Evolutionary conservation across 2,329 filamentous ascomycete genomes (phyloP).

Genomic region (Talaromyces verruculosus): DNA sequence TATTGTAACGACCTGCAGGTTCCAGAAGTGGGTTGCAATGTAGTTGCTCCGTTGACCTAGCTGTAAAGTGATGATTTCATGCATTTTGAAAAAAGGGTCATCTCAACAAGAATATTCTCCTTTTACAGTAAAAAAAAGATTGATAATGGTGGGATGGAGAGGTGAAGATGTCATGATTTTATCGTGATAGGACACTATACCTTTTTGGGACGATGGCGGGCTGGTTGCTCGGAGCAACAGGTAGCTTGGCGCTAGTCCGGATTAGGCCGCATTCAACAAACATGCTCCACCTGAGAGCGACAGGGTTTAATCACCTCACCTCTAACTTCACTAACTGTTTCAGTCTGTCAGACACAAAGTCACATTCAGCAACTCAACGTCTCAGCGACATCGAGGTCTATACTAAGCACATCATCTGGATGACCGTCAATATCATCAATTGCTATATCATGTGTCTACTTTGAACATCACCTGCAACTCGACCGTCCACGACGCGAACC

Average conservation of each 20-base stretch:
- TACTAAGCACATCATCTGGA: not conserved
- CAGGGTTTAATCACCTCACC: not conserved
- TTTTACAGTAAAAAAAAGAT: not conserved
- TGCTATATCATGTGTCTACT: slow-evolving; percentile 15
- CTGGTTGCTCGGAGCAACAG: slow-evolving; percentile 22
- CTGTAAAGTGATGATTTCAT: slow-evolving; percentile 92
- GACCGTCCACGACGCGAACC: slow-evolving; percentile 2
- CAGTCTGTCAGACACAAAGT: slow-evolving; percentile 8
- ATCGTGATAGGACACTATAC: not conserved
- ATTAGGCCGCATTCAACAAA: slow-evolving; percentile 17
- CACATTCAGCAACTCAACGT: slow-evolving; percentile 7
- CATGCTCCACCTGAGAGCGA: slow-evolving; percentile 14
- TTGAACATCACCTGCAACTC: not conserved
- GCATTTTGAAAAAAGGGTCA: slow-evolving; percentile 58
- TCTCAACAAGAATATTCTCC: not conserved
- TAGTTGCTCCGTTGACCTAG: slow-evolving; percentile 93
- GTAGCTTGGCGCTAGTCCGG: slow-evolving; percentile 5
- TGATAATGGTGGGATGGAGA: not conserved
- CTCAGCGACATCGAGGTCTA: not conserved
- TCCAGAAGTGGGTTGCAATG: slow-evolving; percentile 95
- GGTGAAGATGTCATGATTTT: slow-evolving; percentile 9
- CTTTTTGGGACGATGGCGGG: not conserved
- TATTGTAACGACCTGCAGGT: slow-evolving; percentile 66
- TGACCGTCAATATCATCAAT: not conserved
- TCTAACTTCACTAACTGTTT: not conserved